Base-by-base conservation (phyloP, 495 filamentous ascomycete genomes). In the Parathielavia appendiculata region DNA sequence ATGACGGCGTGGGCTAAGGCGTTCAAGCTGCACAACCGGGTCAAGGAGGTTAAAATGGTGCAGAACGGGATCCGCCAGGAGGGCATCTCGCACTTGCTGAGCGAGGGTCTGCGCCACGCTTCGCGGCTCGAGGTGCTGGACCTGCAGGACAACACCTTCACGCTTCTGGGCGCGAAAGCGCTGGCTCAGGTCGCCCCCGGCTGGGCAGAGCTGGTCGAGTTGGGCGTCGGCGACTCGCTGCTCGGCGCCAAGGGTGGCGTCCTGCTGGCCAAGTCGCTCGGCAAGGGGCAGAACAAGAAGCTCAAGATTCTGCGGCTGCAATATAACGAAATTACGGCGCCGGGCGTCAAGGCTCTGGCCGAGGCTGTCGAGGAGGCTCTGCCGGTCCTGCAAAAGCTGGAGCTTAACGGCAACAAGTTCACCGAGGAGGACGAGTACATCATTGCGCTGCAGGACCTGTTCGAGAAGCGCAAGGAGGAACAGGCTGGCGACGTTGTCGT, bases 131-230 rank as follows among this genome's bases (percentile, higher is more conserved):
- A 83, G 69, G 79, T 89, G 44, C 70, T 97, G 38, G 93, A 98
- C 79, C 73, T 98, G 63, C 92, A 98, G 74, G 93, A 98, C 69
- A 98, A 98, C 73, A 97, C 93, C 12, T 97, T 97, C 68, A 97
- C 95, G 9, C 62, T 84, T 36, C 75, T 79, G 56, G 93, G 92
- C 9, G 90, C 91, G 5, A 83, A 75, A 63, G 91, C 91, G 32
- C 76, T 98, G 43, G 84, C 88, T 4, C 80, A 80, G 58, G 90
- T 90, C 16, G 77, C 91, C 30, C 76, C 80, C 0, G 76, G 80
- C 50, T 98, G 93, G 93, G 73, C 76, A 12, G 78, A 85, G 46
- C 77, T 97, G 46, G 71, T 78, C 61, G 95, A 97, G 72, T 77
- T 98, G 22, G 92, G 90, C 48, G 84, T 97, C 38, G 88, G 90